These are phyloP conservation scores for Pugionium cornutum DNA, from an alignment of 345 rosid species.

Conservation along the genomic window DNA sequence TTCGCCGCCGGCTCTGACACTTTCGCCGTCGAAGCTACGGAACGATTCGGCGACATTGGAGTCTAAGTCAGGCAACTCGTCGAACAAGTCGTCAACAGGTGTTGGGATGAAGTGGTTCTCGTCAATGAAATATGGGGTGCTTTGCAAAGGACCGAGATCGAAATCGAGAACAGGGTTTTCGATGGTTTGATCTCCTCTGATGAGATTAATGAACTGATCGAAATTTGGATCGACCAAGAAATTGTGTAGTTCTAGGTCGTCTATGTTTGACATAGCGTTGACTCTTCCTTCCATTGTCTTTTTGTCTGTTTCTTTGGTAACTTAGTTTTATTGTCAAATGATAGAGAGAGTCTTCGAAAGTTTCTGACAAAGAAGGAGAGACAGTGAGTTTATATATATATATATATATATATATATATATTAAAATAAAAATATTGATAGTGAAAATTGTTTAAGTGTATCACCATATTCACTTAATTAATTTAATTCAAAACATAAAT, in stretches of 20 bases:
- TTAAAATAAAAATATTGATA: too few species aligned
- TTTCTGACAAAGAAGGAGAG: slow-evolving; percentile 27
- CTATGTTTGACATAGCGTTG: slow-evolving; percentile 34
- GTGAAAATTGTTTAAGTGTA: too few species aligned
- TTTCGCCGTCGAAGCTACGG: slow-evolving; percentile 46
- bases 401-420: slow-evolving; percentile 26
- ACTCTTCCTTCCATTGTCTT: slow-evolving; percentile 33
- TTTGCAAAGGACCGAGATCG: slow-evolving; percentile 40
- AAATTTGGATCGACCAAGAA: slow-evolving; percentile 58
- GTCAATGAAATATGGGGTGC: slow-evolving; percentile 40
- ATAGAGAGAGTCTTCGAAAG: neutral
- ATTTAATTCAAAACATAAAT: too few species aligned
- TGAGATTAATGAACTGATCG: slow-evolving; percentile 56
- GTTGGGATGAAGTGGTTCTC: slow-evolving; percentile 37
- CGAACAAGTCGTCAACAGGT: slow-evolving; percentile 38
- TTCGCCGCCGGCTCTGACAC: slow-evolving; percentile 35
- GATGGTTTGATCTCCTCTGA: slow-evolving; percentile 51
- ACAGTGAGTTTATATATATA: slow-evolving; percentile 19
- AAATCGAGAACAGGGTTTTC: slow-evolving; percentile 35
- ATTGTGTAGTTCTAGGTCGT: slow-evolving; percentile 49
- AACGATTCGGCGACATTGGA: slow-evolving; percentile 41
- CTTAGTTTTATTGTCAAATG: slow-evolving; percentile 20
- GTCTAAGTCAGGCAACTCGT: slow-evolving; percentile 37
- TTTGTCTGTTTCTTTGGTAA: slow-evolving; percentile 15
- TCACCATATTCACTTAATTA: too few species aligned